A percentile compares a stretch with the other conserved stretches of the same genome.
Conservation (phyloP, 2,329 filamentous ascomycete species). For the Trichoderma sp. region DNA sequence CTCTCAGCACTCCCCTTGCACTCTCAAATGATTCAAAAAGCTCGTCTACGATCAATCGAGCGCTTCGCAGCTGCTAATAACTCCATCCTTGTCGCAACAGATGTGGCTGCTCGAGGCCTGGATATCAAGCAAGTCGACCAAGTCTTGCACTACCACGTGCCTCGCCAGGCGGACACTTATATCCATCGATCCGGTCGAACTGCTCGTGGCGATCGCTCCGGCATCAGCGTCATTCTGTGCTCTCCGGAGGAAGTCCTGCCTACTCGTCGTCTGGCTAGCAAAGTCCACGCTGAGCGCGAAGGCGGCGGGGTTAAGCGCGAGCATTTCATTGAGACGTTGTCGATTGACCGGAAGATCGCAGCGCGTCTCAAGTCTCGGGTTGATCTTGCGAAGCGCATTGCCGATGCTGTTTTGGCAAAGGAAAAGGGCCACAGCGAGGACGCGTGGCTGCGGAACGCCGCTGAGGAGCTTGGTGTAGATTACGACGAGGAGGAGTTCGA, state of each 20-base stretch:
- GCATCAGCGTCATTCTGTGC: slow-evolving; percentile 84
- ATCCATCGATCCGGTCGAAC: slow-evolving; percentile 95
- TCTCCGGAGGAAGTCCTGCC: slow-evolving; percentile 86
- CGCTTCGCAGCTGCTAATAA: slow-evolving; percentile 71
- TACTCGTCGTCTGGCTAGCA: slow-evolving; percentile 77
- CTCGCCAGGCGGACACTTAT: slow-evolving; percentile 86
- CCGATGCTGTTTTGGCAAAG: slow-evolving; percentile 79
- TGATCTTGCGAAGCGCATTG: slow-evolving; percentile 78
- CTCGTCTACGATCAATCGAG: slow-evolving; percentile 87
- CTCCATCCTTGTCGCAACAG: slow-evolving; percentile 80
- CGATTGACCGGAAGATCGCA: slow-evolving; percentile 78
- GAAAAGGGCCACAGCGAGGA: slow-evolving; percentile 82
- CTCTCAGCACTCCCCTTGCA: slow-evolving; percentile 76
- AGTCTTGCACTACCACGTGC: slow-evolving; percentile 93
- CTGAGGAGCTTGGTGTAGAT: slow-evolving; percentile 89
- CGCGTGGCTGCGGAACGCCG: slow-evolving; percentile 76
- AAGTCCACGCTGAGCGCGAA: slow-evolving; percentile 69
- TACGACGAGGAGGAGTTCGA: slow-evolving; percentile 88
- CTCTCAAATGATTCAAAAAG: slow-evolving; percentile 94
- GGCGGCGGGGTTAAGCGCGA: slow-evolving; percentile 49
- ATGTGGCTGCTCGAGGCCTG: slow-evolving; percentile 88
- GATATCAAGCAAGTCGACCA: slow-evolving; percentile 89
- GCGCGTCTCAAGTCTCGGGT: slow-evolving; percentile 73
- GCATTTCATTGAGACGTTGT: slow-evolving; percentile 74
- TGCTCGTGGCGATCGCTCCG: slow-evolving; percentile 73